phyloP scores from a whole-genome alignment of 2,329 filamentous ascomycete species.

The Cordyceps fumosorosea region DNA sequence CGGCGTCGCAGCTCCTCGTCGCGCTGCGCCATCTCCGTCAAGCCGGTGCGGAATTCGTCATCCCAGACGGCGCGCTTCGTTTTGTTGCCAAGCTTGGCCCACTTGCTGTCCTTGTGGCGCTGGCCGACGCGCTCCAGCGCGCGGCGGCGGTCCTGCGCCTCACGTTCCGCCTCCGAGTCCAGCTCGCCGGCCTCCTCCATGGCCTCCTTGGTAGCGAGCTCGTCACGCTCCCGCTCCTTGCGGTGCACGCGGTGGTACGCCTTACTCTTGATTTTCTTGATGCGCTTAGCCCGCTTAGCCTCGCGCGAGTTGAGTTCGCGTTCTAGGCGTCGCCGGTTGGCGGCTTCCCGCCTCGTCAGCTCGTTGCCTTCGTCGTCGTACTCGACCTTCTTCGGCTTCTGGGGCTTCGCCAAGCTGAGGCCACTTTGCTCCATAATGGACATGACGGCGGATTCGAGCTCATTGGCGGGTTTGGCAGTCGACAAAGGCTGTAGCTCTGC shows the following conservation, averaged over 20 bases:
- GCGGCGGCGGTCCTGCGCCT: conserved; percentile 62
- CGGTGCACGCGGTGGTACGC: conserved; percentile 87
- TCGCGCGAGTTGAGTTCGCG: conserved; percentile 84
- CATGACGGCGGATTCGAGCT: conserved; percentile 80
- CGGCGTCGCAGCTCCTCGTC: conserved; percentile 76
- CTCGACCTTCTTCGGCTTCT: conserved; percentile 49
- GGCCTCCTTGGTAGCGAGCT: conserved; percentile 45
- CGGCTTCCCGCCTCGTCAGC: conserved; percentile 62
- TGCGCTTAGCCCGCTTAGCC: conserved; percentile 78
- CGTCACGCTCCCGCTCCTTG: conserved; percentile 55
- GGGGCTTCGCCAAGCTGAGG: conserved; percentile 45
- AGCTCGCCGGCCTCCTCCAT: conserved; percentile 52
- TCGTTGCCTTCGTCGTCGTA: conserved; percentile 66
- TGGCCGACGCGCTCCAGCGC: conserved; percentile 81
- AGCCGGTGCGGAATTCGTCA: conserved; percentile 70
- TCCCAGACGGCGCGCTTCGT: conserved; percentile 81
- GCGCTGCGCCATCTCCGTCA: conserved; percentile 73
- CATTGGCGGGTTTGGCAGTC: conserved; percentile 60
- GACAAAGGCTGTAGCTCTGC: conserved; percentile 60
- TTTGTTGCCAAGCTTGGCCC: conserved; percentile 79
- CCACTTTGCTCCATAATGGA: conserved; percentile 88
- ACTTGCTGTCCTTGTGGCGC: conserved; percentile 82
- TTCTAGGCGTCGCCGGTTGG: conserved; percentile 68
- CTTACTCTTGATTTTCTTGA: conserved; percentile 99
- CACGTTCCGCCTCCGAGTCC: conserved; percentile 59